Evolutionary conservation across 2,329 filamentous ascomycete species (phyloP).

Genomic region (Colletotrichum kahawae): DNA sequence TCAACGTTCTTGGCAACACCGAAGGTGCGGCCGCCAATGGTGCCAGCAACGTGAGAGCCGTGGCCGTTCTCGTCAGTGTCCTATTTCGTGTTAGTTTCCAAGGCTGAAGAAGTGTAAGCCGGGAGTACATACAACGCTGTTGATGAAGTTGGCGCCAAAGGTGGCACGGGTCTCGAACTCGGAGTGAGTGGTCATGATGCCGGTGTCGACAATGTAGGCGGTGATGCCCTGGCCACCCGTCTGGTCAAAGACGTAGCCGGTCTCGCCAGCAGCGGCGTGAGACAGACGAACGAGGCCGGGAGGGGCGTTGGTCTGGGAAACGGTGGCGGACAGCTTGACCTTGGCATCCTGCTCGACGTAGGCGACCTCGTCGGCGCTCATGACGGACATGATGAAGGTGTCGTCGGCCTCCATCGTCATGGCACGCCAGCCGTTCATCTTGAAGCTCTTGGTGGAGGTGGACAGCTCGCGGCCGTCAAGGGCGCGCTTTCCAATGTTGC

Average conservation of each 20-base stretch:
- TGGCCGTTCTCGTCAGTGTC: conserved; percentile 66
- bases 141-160: conserved; percentile 57
- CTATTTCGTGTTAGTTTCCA: conserved; percentile 24
- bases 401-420: conserved; percentile 59
- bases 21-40: conserved; percentile 63
- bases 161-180: conserved; percentile 62
- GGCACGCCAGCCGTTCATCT: conserved; percentile 56
- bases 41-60: conserved; percentile 68
- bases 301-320: conserved; percentile 59
- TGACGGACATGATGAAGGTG: conserved; percentile 53
- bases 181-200: conserved; percentile 59
- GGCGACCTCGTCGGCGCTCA: conserved; percentile 50
- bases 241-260: conserved; percentile 56
- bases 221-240: conserved; percentile 61
- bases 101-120: not conserved
- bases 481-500: conserved; percentile 60
- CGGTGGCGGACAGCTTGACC: conserved; percentile 47
- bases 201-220: conserved; percentile 70
- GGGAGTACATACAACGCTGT: conserved; percentile 45
- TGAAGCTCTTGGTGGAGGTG: conserved; percentile 49
- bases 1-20: conserved; percentile 65
- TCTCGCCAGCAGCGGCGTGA: conserved; percentile 36
- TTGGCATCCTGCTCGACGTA: conserved; percentile 60
- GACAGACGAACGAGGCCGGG: conserved; percentile 60
- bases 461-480: conserved; percentile 53